phyloP scores from a whole-genome alignment of 257 asterid genomes.

The Solanum verrucosum region DNA sequence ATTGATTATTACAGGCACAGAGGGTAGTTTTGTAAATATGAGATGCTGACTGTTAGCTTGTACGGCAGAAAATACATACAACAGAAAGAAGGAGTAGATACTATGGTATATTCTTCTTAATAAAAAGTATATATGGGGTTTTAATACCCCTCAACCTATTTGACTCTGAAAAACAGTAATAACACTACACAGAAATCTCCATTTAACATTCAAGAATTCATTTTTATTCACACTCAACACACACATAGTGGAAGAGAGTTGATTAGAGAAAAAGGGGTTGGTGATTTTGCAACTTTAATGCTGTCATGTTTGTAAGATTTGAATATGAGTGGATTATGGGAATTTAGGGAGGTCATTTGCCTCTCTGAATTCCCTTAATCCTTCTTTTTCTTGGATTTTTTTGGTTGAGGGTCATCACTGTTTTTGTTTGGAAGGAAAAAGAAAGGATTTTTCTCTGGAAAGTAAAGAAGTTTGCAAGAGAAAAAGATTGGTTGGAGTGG shows the following conservation, averaged over 20 bases:
- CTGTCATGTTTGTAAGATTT: conserved; percentile 44
- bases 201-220: conserved; percentile 3
- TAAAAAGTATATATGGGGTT: not conserved
- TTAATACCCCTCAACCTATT: not conserved
- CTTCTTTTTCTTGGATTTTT: not conserved
- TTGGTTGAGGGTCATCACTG: not conserved
- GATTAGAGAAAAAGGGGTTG: not conserved
- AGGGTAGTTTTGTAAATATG: not conserved
- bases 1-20: not conserved
- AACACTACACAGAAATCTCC: not conserved
- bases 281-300: not conserved
- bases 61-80: not conserved
- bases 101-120: conserved; percentile 49
- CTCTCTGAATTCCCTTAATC: conserved; percentile 61
- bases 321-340: conserved; percentile 57
- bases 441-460: not conserved
- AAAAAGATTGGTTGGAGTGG: not conserved
- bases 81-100: conserved; percentile 6
- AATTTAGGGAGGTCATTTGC: conserved; percentile 70
- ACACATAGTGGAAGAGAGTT: not conserved
- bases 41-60: not conserved
- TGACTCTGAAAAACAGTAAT: not conserved
- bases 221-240: conserved; percentile 2
- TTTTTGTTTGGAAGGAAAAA: not conserved
- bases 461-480: not conserved